Percentiles rank a stretch among this genome's conserved stretches.
Evolutionary conservation across 768 basidiomycete genomes (phyloP).

Genomic region (Termitomyces sp.): DNA sequence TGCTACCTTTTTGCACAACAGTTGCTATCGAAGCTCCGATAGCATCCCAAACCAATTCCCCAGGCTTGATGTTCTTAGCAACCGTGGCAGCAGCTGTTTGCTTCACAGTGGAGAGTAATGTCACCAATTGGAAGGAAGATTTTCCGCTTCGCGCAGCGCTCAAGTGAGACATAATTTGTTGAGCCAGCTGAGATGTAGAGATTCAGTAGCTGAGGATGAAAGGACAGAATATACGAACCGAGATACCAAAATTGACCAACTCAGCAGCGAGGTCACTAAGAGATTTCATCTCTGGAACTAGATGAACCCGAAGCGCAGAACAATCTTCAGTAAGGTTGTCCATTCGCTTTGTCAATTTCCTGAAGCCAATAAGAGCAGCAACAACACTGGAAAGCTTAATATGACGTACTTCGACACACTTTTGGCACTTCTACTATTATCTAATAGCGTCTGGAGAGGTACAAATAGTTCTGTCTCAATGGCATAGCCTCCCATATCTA

Average conservation of each 20-base stretch:
- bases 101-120: conserved; percentile 65
- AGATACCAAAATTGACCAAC: conserved; percentile 87
- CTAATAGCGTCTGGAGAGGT: conserved; percentile 78
- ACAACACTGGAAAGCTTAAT: background rate
- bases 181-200: conserved; percentile 62
- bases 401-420: conserved; percentile 63
- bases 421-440: conserved; percentile 79
- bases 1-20: conserved; percentile 65
- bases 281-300: conserved; percentile 68
- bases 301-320: conserved; percentile 62
- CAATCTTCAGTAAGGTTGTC: conserved; percentile 75
- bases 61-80: conserved; percentile 61
- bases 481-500: conserved; percentile 73
- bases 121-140: conserved; percentile 67
- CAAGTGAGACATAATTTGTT: conserved; percentile 84
- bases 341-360: conserved; percentile 83
- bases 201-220: background rate
- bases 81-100: conserved; percentile 70
- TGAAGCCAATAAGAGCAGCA: conserved; percentile 22
- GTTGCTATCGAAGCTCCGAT: conserved; percentile 65
- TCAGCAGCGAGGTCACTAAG: conserved; percentile 72
- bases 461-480: conserved; percentile 72
- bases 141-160: conserved; percentile 76
- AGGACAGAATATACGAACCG: conserved; percentile 39
- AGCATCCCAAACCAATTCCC: conserved; percentile 71